phyloP scores from a whole-genome alignment of 2,329 filamentous ascomycete species.

The Phialemonium atrogriseum region DNA sequence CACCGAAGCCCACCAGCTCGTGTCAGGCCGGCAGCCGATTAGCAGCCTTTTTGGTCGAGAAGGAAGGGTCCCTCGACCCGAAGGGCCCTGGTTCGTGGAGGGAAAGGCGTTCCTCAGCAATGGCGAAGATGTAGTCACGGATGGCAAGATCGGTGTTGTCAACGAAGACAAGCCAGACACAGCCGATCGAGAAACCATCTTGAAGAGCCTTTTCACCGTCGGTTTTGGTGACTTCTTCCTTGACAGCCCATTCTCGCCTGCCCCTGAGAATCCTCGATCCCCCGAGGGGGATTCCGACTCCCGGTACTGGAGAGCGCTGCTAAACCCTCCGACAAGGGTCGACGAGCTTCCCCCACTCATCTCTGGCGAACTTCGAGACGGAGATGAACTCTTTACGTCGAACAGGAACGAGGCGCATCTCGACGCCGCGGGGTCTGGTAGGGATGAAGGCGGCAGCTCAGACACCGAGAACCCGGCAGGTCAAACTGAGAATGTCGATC shows the following conservation, averaged over 20 bases:
- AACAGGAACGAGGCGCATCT: constrained; percentile 13
- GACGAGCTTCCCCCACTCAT: constrained; percentile 34
- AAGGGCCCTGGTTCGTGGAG: constrained; percentile 51
- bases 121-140: constrained; percentile 56
- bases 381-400: constrained; percentile 12
- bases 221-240: constrained; percentile 11
- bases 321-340: constrained; percentile 36
- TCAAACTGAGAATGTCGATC: no score
- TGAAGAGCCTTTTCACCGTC: constrained; percentile 48
- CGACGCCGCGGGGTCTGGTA: no score
- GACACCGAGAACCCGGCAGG: no score
- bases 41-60: constrained; percentile 69
- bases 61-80: constrained; percentile 56
- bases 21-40: constrained; percentile 66
- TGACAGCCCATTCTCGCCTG: constrained; percentile 12
- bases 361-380: constrained; percentile 19
- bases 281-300: constrained; percentile 23
- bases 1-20: constrained; percentile 66
- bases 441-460: no score
- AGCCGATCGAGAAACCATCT: constrained; percentile 50
- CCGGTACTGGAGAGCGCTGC: constrained; percentile 33
- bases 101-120: constrained; percentile 57
- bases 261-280: no score
- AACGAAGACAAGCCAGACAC: constrained; percentile 53
- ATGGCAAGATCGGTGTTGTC: constrained; percentile 48